Evolutionary conservation across 2,329 filamentous ascomycete genomes (phyloP), one percentile per base, ranked within the genome.

Genomic region (Ceratocystis cacaofunesta): DNA sequence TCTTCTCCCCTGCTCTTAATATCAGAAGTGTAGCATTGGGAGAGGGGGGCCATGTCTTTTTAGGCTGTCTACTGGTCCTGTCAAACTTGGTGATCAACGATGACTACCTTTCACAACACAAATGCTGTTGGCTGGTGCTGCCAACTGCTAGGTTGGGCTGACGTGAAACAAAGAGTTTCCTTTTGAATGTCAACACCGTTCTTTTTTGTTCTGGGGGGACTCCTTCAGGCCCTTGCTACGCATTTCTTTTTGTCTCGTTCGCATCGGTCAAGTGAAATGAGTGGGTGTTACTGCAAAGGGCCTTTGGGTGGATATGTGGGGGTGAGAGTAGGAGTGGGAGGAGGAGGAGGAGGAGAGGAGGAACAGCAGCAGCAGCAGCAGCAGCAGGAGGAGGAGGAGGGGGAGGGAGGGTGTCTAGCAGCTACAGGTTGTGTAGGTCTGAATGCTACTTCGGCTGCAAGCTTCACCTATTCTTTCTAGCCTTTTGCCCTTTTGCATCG

Each of bases 31-130:
- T 32, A 58, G 55, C 55, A 58, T 32, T 58, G 52, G 52, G 52
- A 30, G 15, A 30, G 28, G 55, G 28, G 28, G 28, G 4, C 1
- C 55, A 30, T 58, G 55, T 36, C 55, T 32, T 58, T 58, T 58
- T 25, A 41, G 19, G 28, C 55, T 58, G 28, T 58, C 55, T 58
- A n/a, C 25, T n/a, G 4, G 55, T 58, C 5, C 55, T 58, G 55
- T 58, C 55, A 58, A 58, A 36, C 55, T 19, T 4, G 55, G 55
- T 58, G 55, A 58, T 58, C 55, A 58, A 32, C 55, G 8, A 30
- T 41, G 8, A 30, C 28, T 58, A 36, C 28, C 55, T 19, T 58
- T 30, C 12, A 32, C 55, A n/a, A n/a, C n/a, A 15, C 3, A 36
- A 30, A 19, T 15, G 28, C 3, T 19, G 55, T n/a, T 58, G 28